phyloP scores from a whole-genome alignment of 106 monocot genomes.

The Dactylorhiza incarnata region DNA sequence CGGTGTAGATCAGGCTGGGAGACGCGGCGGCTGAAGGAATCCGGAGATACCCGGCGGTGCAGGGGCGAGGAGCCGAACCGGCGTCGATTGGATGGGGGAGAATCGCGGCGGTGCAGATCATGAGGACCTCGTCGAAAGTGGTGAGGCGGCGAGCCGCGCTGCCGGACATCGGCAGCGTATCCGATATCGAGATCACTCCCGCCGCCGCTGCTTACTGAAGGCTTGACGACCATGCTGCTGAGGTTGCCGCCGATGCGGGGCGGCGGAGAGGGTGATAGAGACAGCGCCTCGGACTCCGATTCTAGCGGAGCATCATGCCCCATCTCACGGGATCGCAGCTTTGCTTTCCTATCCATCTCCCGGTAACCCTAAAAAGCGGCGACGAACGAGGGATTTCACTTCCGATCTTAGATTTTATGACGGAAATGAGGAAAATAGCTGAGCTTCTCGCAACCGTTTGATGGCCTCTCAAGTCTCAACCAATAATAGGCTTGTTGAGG shows the following conservation, averaged over 20 bases:
- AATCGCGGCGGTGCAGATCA: slow-evolving; percentile 7
- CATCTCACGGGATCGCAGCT: slow-evolving; percentile 22
- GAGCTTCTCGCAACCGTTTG: too few species aligned
- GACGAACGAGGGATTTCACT: neutral
- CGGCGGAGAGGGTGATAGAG: slow-evolving; percentile 13
- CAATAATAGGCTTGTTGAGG: too few species aligned
- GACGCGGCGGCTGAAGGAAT: slow-evolving; percentile 4
- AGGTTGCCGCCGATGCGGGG: slow-evolving; percentile 13
- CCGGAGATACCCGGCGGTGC: slow-evolving; percentile 3
- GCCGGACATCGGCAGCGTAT: slow-evolving; percentile 4
- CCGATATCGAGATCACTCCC: slow-evolving; percentile 12
- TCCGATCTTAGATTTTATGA: neutral
- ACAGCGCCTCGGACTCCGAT: slow-evolving; percentile 10
- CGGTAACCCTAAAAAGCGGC: neutral
- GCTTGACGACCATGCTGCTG: slow-evolving; percentile 43
- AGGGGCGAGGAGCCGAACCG: slow-evolving; percentile 6
- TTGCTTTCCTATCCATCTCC: neutral
- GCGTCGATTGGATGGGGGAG: slow-evolving; percentile 13
- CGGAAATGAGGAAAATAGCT: too few species aligned
- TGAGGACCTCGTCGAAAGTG: neutral
- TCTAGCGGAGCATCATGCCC: slow-evolving; percentile 8
- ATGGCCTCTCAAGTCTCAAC: too few species aligned
- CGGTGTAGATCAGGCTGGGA: slow-evolving; percentile 2
- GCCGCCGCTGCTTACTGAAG: slow-evolving; percentile 11
- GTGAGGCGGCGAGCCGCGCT: slow-evolving; percentile 1